Base-by-base conservation (phyloP, 495 filamentous ascomycete species). In the Aeminium ludgeri region DNA sequence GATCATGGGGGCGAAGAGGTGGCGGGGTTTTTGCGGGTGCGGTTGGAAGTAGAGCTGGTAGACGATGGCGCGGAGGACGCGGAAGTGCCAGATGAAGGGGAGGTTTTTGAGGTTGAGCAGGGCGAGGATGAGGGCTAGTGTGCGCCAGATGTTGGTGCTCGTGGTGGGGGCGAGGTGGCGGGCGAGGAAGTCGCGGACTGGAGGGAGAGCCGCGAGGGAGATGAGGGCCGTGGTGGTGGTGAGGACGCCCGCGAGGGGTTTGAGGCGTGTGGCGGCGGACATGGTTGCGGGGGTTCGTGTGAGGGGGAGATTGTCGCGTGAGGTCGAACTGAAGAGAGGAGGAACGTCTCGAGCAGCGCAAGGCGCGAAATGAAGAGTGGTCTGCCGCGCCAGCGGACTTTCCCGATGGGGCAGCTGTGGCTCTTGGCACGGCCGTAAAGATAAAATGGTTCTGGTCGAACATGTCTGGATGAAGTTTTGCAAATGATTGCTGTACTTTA, bases 41-140 rank as follows among this genome's bases (percentile, higher is more conserved):
- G 65, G 64, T 41, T 66, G 64, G 33, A 73, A 59, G 49, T 76
- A 50, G 35, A 71, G 54, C 50, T 84, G 79, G 53, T 70, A 65
- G 48, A 70, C 27, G 52, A 81, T 70, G 49, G 69, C 63, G 48
- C 67, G 62, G 57, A 75, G 70, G 53, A 83, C 65, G 34, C 79
- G 77, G 55, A 68, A 63, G 54, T 82, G 79, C 81, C 81, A 86
- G 10, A 70, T 67, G n/a, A 77, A 58, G 0, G 81, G 81, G n/a
- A 82, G 35, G 45, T 65, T 78, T 66, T 86, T 86, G 64, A 76
- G 61, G 52, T 83, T 82, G 10, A 65, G 46, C 1, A 76, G 36
- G 0, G 68, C 69, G 29, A 78, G 58, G 10, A 73, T 10, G 29
- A 79, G 48, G 3, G 66, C 64, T 0, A 78, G 49, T 0, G 64